Evolutionary conservation across 306 rosid genomes (phyloP), one percentile per base, ranked within the genome.

Genomic region (Castanospermum australe): DNA sequence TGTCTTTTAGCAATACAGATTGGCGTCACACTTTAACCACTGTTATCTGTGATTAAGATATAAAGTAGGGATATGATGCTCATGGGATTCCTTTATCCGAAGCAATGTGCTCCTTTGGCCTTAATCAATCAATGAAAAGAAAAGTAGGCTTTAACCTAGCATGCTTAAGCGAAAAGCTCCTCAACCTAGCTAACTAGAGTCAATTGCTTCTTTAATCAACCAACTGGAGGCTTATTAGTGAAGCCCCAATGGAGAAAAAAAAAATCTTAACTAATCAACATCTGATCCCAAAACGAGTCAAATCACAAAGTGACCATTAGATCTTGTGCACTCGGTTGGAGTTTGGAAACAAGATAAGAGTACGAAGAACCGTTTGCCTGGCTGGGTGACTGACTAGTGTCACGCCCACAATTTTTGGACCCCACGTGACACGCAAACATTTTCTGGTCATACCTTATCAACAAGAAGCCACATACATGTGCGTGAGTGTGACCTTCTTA

Each of bases 241-340:
- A 68, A 65, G 63, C 42, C 32, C 24, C 12, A 6, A 6, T 64
- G 65, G 71, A 33, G 71, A 33, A 8, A 57, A 62, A 69, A 73
- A 72, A 50, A 73, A 77, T 71, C 72, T 24, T 66, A 73, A 52
- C 50, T 21, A 76, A 44, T 61, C 18, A 67, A n/a, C 55, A 45
- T 47, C 57, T 78, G 42, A 68, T 42, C 67, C 25, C 32, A 51
- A 78, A 59, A 63, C 79, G 67, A 48, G 90, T 77, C 84, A 85
- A 84, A 73, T 87, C 90, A 79, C 84, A 85, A 75, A 67, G 84
- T 84, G 87, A 81, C 75, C 85, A 86, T 79, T 87, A 73, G 86
- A 79, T 85, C 79, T 70, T 72, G 14, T 50, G 56, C 87, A 77
- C 82, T 73, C 30, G 9, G 25, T 33, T 65, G 18, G 38, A 77